Evolutionary conservation across 805 yeast species (phyloP).

Genomic region (Saccharomycopsis fibuligera): DNA sequence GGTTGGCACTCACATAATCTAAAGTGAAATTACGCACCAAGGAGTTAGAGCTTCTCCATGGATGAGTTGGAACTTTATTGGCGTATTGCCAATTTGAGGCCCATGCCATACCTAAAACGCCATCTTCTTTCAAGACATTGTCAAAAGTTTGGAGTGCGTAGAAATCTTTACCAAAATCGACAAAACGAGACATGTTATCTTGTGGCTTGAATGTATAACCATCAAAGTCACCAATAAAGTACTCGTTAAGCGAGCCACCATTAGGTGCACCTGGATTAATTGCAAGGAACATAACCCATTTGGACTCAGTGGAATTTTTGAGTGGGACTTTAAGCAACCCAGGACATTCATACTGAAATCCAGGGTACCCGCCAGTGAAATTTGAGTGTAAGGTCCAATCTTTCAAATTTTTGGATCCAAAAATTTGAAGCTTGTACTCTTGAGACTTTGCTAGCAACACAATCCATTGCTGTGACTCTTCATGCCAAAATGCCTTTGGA

Average conservation of each 20-base stretch:
- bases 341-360: slow-evolving; percentile 39
- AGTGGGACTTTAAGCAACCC: slow-evolving; percentile 31
- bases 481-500: slow-evolving; percentile 34
- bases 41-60: slow-evolving; percentile 34
- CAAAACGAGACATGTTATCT: slow-evolving; percentile 26
- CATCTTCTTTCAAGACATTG: slow-evolving; percentile 26
- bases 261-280: slow-evolving; percentile 37
- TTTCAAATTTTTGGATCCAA: slow-evolving; percentile 26
- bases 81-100: slow-evolving; percentile 39
- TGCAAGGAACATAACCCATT: slow-evolving; percentile 35
- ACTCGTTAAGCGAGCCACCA: slow-evolving; percentile 36
- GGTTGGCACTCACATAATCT: slow-evolving; percentile 25
- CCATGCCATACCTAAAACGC: slow-evolving; percentile 35
- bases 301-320: no score
- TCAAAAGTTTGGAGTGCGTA: slow-evolving; percentile 36
- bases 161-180: slow-evolving; percentile 34
- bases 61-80: slow-evolving; percentile 30
- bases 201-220: slow-evolving; percentile 32
- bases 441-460: slow-evolving; percentile 29
- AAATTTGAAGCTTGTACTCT: slow-evolving; percentile 28
- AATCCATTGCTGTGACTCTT: slow-evolving; percentile 28
- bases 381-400: slow-evolving; percentile 28
- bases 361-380: slow-evolving; percentile 28
- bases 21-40: slow-evolving; percentile 28
- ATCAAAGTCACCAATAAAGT: slow-evolving; percentile 37